Percentiles rank a stretch among this genome's conserved stretches.
phyloP scores from a whole-genome alignment of 768 basidiomycete species.

The Amanita inopinata region DNA sequence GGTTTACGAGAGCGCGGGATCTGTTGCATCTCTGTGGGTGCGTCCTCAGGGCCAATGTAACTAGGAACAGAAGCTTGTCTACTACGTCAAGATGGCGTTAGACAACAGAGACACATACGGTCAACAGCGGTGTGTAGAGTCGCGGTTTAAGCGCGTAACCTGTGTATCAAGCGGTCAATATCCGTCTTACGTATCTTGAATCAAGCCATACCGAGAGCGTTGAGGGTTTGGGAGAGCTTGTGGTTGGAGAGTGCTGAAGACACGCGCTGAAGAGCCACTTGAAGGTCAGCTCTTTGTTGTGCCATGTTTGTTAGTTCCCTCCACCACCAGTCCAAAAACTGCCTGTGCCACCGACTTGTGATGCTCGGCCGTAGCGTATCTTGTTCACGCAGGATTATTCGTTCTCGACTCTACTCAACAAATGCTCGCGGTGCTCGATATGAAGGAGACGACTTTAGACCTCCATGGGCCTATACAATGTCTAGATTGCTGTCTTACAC shows the following conservation, averaged over 20 bases:
- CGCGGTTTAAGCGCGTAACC: too few species aligned
- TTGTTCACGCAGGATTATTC: not conserved
- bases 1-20: constrained; percentile 9
- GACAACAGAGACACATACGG: not conserved
- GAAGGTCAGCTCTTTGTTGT: too few species aligned
- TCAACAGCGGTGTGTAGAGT: not conserved
- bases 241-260: too few species aligned
- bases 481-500: constrained; percentile 43
- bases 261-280: too few species aligned
- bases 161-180: too few species aligned
- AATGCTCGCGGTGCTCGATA: not conserved
- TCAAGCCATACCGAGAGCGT: too few species aligned
- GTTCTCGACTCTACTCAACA: constrained; percentile 2
- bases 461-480: constrained; percentile 49
- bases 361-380: not conserved
- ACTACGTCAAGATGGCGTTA: too few species aligned
- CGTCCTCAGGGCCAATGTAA: not conserved
- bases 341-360: too few species aligned
- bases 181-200: too few species aligned
- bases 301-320: not conserved
- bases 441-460: constrained; percentile 37
- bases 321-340: not conserved
- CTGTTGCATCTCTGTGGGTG: not conserved
- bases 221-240: too few species aligned
- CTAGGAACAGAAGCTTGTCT: not conserved